phyloP scores from a whole-genome alignment of 306 rosid species.

The Cercis canadensis region DNA sequence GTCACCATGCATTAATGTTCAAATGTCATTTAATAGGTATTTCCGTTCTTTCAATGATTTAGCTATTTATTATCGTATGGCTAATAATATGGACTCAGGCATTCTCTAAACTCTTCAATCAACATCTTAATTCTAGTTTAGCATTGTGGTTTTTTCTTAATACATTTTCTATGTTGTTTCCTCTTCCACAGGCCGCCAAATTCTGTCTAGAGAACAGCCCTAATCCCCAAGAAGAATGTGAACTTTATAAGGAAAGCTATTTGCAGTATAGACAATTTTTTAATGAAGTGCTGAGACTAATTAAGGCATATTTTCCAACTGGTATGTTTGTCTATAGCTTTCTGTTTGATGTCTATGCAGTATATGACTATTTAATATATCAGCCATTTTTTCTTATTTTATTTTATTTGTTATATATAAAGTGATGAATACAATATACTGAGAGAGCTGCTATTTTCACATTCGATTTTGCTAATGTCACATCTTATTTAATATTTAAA shows the following conservation, averaged over 20 bases:
- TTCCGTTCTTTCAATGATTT: too few relatives aligned
- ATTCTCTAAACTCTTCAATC: not conserved
- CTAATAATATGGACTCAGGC: too few relatives aligned
- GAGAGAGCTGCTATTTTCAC: too few relatives aligned
- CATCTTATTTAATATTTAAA: too few relatives aligned
- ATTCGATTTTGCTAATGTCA: too few relatives aligned
- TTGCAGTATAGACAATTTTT: slow-evolving; percentile 49
- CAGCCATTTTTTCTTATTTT: not conserved
- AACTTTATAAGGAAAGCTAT: slow-evolving; percentile 44
- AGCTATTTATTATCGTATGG: too few relatives aligned
- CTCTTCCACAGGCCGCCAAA: slow-evolving; percentile 55
- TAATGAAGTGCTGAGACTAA: slow-evolving; percentile 48
- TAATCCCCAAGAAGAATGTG: slow-evolving; percentile 42
- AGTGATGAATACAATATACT: too few relatives aligned
- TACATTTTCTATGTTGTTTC: not conserved
- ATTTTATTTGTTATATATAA: not conserved
- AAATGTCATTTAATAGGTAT: too few relatives aligned
- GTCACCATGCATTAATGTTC: not conserved
- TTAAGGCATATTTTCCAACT: slow-evolving; percentile 43
- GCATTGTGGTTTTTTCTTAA: not conserved
- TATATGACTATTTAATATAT: not conserved
- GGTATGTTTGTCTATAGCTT: slow-evolving; percentile 48
- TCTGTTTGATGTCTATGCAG: not conserved
- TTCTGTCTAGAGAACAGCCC: slow-evolving; percentile 52
- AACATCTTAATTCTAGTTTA: not conserved